A percentile compares a stretch with the other conserved stretches of the same genome.
Conservation (phyloP, 495 filamentous ascomycete genomes). For the Aspergillus biplanus region DNA sequence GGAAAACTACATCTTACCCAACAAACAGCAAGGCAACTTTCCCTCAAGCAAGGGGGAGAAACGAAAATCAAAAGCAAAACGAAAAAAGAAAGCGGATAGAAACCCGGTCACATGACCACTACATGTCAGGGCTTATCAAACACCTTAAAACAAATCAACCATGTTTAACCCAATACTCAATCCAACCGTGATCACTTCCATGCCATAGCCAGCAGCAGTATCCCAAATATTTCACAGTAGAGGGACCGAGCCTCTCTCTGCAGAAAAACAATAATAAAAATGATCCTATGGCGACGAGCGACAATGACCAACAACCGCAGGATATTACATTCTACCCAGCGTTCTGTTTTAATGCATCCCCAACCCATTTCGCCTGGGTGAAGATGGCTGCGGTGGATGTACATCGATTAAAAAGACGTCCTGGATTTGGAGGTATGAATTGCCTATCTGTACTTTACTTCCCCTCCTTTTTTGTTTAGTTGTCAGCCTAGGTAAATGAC, state of each 20-base stretch:
- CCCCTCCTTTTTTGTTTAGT: slow-evolving; percentile 15
- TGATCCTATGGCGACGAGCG: slow-evolving; percentile 33
- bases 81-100: background rate
- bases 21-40: no score
- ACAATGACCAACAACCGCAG: slow-evolving; percentile 25
- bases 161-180: background rate
- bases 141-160: background rate
- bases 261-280: slow-evolving; percentile 27
- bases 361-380: slow-evolving; percentile 83
- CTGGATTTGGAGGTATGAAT: slow-evolving; percentile 67
- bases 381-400: slow-evolving; percentile 75
- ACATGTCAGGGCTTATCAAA: background rate
- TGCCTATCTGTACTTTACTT: slow-evolving; percentile 1
- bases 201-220: background rate
- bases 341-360: slow-evolving; percentile 82
- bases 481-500: background rate
- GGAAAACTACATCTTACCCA: no score
- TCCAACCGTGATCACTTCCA: background rate
- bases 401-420: slow-evolving; percentile 55
- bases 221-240: background rate
- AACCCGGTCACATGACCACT: background rate
- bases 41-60: no score
- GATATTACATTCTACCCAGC: slow-evolving; percentile 69
- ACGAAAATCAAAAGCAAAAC: no score
- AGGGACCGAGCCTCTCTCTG: background rate